Percentiles rank a stretch among this genome's conserved stretches.
These are phyloP conservation scores for Melampsora americana DNA, from an alignment of 1,284 basidiomycete species.

Conservation along the genomic window DNA sequence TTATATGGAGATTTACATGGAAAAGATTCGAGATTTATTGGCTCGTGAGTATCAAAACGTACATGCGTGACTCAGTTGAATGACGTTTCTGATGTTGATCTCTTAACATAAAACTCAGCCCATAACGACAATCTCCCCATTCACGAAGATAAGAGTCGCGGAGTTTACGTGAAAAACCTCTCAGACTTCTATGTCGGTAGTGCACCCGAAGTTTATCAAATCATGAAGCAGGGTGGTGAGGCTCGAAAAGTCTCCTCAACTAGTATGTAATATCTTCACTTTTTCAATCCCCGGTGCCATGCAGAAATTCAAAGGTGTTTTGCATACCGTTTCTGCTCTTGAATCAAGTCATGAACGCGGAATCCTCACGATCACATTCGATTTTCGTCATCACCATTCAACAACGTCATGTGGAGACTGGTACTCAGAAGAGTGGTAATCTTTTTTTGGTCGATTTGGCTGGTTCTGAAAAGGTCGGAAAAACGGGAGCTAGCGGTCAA, in stretches of 20 bases:
- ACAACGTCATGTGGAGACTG: conserved; percentile 88
- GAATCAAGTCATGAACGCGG: conserved; percentile 96
- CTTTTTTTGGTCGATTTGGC: conserved; percentile 97
- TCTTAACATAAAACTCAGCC: conserved; percentile 60
- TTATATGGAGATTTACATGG: conserved; percentile 99
- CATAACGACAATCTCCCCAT: conserved; percentile 98
- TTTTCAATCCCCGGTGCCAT: neutral
- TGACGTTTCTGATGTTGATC: conserved; percentile 22
- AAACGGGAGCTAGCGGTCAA: conserved; percentile 97
- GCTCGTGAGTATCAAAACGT: conserved; percentile 69
- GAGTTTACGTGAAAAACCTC: conserved; percentile 96
- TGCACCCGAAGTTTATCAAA: conserved; percentile 95
- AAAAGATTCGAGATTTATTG: conserved; percentile 90
- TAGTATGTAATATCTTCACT: conserved; percentile 61
- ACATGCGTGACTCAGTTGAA: neutral
- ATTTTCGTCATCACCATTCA: conserved; percentile 98
- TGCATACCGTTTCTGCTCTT: neutral
- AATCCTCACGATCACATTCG: conserved; percentile 97
- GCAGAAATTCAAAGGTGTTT: neutral
- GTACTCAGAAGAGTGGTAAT: conserved; percentile 92
- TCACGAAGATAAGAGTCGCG: conserved; percentile 95
- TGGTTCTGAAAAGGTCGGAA: conserved; percentile 98
- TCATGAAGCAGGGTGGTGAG: conserved; percentile 92
- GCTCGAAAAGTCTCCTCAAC: conserved; percentile 91
- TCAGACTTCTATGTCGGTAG: conserved; percentile 98